A percentile compares a stretch with the other conserved stretches of the same genome.
phyloP scores from a whole-genome alignment of 2,329 filamentous ascomycete species.

The Arachnopeziza araneosa region DNA sequence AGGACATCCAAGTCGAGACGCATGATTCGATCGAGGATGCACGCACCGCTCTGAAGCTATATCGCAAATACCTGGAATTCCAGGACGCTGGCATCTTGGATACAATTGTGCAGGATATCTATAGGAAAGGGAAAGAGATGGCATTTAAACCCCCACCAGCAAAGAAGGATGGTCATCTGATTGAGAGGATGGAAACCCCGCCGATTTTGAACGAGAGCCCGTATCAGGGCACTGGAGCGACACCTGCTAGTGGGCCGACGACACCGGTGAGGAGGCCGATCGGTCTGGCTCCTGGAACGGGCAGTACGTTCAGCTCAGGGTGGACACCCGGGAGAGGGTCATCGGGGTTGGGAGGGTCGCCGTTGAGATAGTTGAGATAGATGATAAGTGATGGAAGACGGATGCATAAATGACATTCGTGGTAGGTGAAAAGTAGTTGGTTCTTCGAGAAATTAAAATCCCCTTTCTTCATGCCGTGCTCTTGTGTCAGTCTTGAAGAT shows the following conservation, averaged over 20 bases:
- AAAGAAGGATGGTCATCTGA: conserved; percentile 40
- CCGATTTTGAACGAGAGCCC: conserved; percentile 37
- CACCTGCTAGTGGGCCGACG: conserved; percentile 32
- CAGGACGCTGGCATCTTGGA: conserved; percentile 79
- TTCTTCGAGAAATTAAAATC: background rate
- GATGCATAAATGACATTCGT: background rate
- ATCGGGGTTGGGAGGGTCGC: background rate
- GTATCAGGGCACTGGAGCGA: conserved; percentile 1
- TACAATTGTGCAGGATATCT: conserved; percentile 81
- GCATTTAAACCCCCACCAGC: conserved; percentile 49
- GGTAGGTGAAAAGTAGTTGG: background rate
- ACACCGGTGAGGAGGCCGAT: conserved; percentile 42
- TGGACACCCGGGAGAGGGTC: conserved; percentile 43
- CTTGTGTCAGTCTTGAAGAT: background rate
- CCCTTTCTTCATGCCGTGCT: background rate
- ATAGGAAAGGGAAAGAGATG: conserved; percentile 56
- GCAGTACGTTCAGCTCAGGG: conserved; percentile 33
- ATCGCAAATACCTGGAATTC: conserved; percentile 84
- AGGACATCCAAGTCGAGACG: conserved; percentile 86
- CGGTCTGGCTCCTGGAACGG: conserved; percentile 30
- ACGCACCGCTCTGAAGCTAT: conserved; percentile 81
- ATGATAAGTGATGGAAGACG: background rate
- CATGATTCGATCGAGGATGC: conserved; percentile 97
- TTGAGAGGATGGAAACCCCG: conserved; percentile 48
- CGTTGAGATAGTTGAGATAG: background rate